phyloP scores from a whole-genome alignment of 179 eudicot genomes.

The Corrigiola litoralis region DNA sequence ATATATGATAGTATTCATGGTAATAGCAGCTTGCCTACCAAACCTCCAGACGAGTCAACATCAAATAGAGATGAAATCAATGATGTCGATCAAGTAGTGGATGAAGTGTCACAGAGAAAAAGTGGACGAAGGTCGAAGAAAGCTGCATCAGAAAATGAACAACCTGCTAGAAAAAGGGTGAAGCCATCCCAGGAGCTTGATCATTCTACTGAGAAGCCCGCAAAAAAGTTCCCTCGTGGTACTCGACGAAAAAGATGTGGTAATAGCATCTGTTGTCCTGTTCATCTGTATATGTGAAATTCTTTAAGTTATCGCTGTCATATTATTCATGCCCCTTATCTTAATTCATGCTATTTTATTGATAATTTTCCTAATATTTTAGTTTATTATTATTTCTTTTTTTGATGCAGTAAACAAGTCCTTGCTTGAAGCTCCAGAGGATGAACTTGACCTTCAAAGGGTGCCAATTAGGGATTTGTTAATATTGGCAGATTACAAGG shows the following conservation, averaged over 20 bases:
- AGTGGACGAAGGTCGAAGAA: constrained; percentile 39
- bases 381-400: constrained; percentile 2
- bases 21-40: constrained; percentile 19
- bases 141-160: constrained; percentile 40
- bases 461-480: constrained; percentile 65
- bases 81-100: constrained; percentile 30
- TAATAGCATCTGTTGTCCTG: constrained; percentile 15
- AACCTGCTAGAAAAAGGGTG: constrained; percentile 51
- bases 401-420: constrained; percentile 49
- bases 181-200: constrained; percentile 39
- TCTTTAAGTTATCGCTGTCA: background rate
- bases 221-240: constrained; percentile 67
- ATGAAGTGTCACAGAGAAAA: constrained; percentile 31
- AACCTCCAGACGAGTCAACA: constrained; percentile 14
- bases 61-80: constrained; percentile 23
- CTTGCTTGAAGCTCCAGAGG: constrained; percentile 75
- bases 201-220: constrained; percentile 28
- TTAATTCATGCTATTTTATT: background rate
- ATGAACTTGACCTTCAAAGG: constrained; percentile 51
- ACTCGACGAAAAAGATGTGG: constrained; percentile 66
- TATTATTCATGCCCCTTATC: background rate
- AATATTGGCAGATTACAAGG: constrained; percentile 59
- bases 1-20: constrained; percentile 30
- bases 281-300: background rate
- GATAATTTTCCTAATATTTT: background rate